phyloP scores from a whole-genome alignment of 2,329 filamentous ascomycete species.

The Ciborinia camelliae region DNA sequence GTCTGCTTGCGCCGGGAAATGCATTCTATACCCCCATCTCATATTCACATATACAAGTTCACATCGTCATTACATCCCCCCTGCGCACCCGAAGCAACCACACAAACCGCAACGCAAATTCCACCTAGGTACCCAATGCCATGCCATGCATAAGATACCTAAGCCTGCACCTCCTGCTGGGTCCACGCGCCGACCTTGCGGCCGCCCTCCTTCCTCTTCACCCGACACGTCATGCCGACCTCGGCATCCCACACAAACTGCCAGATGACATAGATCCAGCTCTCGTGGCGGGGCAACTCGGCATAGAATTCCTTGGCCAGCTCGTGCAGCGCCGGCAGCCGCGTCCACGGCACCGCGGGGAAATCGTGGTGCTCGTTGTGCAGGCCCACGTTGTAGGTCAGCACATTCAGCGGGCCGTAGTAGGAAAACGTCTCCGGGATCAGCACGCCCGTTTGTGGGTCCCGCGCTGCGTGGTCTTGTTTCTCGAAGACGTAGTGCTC shows the following conservation, averaged over 20 bases:
- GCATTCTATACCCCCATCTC: constrained; percentile 5
- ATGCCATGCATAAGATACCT: too few species aligned
- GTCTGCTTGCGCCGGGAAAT: neutral
- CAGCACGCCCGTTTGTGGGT: constrained; percentile 54
- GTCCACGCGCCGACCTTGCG: constrained; percentile 64
- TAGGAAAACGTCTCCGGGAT: constrained; percentile 96
- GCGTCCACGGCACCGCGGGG: constrained; percentile 92
- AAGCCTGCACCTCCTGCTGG: constrained; percentile 63
- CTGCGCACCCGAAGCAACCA: neutral
- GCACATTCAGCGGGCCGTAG: constrained; percentile 85
- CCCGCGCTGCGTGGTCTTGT: constrained; percentile 47
- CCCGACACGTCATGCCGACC: constrained; percentile 85
- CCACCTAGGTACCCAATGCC: too few species aligned
- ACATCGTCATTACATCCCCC: neutral
- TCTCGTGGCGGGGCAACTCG: constrained; percentile 78
- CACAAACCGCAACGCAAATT: neutral
- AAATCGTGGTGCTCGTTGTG: constrained; percentile 99
- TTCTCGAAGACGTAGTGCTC: constrained; percentile 87
- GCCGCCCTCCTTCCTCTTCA: constrained; percentile 83
- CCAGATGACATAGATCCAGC: constrained; percentile 93
- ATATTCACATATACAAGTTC: constrained; percentile 4
- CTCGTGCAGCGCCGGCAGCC: constrained; percentile 69
- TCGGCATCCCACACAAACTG: constrained; percentile 89
- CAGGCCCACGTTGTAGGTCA: constrained; percentile 95
- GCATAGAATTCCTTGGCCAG: constrained; percentile 91